Evolutionary conservation across 106 monocot species (phyloP).

Genomic region (Cymbidium sinense): DNA sequence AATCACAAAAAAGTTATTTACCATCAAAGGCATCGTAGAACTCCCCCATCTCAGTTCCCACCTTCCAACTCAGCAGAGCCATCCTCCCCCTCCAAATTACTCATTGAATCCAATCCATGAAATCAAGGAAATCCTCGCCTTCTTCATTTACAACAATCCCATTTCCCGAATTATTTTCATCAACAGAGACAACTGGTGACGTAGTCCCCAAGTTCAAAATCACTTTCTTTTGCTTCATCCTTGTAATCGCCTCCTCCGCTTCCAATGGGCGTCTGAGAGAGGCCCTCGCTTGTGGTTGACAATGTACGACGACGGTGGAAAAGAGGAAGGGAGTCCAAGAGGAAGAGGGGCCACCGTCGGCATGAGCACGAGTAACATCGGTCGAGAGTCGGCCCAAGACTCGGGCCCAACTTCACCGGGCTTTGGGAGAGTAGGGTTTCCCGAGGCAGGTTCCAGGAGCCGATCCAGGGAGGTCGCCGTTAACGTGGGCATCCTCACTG

Average conservation of each 20-base stretch:
- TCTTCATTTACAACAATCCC: slow-evolving; percentile 11
- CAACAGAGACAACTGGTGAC: neutral
- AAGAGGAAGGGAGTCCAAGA: slow-evolving; percentile 15
- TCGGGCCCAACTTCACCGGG: slow-evolving; percentile 5
- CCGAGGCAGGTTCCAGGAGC: slow-evolving; percentile 45
- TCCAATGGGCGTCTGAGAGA: slow-evolving; percentile 8
- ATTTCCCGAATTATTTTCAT: slow-evolving; percentile 2
- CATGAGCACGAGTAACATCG: slow-evolving; percentile 27
- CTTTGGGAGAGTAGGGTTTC: slow-evolving; percentile 18
- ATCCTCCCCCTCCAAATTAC: slow-evolving; percentile 33
- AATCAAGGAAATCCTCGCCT: slow-evolving; percentile 45
- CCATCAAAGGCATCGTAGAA: slow-evolving; percentile 68
- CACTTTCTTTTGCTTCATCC: neutral
- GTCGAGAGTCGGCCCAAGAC: neutral
- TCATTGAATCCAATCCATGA: slow-evolving; percentile 37
- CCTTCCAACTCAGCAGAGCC: slow-evolving; percentile 13
- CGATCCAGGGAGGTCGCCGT: slow-evolving; percentile 43
- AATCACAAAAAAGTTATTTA: slow-evolving; percentile 12
- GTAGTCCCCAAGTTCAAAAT: neutral
- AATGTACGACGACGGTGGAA: slow-evolving; percentile 20
- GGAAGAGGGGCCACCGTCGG: slow-evolving; percentile 23
- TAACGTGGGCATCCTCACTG: slow-evolving; percentile 57
- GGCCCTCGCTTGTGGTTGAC: slow-evolving; percentile 55
- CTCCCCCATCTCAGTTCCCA: slow-evolving; percentile 30
- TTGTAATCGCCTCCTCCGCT: neutral